phyloP scores from a whole-genome alignment of 257 asterid genomes.

The Primulina eburnea region DNA sequence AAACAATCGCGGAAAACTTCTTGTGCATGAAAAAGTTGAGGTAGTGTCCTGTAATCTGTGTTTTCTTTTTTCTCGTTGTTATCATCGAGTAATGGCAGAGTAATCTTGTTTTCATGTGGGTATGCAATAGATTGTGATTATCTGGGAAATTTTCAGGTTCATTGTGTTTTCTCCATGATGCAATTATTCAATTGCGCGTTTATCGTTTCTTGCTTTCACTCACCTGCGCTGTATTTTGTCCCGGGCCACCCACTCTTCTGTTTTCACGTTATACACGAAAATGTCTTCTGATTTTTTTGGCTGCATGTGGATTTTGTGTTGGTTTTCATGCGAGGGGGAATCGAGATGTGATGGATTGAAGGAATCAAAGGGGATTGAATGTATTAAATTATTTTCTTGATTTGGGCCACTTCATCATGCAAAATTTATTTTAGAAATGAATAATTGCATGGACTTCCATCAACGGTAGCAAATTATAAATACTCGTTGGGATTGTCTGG shows the following conservation, averaged over 20 bases:
- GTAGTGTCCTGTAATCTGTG: conserved; percentile 21
- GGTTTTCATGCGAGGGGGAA: conserved; percentile 23
- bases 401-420: conserved; percentile 32
- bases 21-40: conserved; percentile 38
- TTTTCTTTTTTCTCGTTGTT: neutral
- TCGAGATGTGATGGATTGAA: conserved; percentile 21
- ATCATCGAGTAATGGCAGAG: neutral
- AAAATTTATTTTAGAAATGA: conserved; percentile 22
- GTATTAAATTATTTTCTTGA: conserved; percentile 17
- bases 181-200: neutral
- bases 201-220: conserved; percentile 14
- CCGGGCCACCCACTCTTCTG: neutral
- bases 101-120: neutral
- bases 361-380: conserved; percentile 8
- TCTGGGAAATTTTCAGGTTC: neutral
- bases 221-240: conserved; percentile 24
- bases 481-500: neutral
- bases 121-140: neutral
- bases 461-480: neutral
- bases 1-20: conserved; percentile 16
- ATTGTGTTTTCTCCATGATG: neutral
- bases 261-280: neutral
- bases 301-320: conserved; percentile 38
- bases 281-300: neutral
- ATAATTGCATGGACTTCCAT: conserved; percentile 10